Percentiles rank a stretch among this genome's conserved stretches.
These are phyloP conservation scores for Ogataea neopini DNA, from an alignment of 805 yeast genomes.

Conservation along the genomic window DNA sequence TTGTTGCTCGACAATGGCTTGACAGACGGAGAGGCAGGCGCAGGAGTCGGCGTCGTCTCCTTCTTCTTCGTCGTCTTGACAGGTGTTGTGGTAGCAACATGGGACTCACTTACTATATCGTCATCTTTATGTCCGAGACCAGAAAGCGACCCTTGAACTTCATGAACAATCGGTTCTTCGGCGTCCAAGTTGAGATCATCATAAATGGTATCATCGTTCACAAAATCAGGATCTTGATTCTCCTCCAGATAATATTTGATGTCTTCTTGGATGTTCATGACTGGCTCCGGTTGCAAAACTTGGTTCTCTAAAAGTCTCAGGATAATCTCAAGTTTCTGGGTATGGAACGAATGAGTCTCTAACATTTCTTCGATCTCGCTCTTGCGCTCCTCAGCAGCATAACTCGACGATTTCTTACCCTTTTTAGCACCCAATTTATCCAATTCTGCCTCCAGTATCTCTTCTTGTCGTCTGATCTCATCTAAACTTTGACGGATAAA, in stretches of 20 bases:
- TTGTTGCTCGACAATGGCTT: not conserved
- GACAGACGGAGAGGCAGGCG: conserved; percentile 14
- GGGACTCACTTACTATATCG: conserved; percentile 16
- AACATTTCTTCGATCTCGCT: conserved; percentile 61
- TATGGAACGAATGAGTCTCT: conserved; percentile 79
- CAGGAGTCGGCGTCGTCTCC: conserved; percentile 18
- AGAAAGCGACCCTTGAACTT: conserved; percentile 28
- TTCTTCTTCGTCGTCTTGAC: conserved; percentile 11
- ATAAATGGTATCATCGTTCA: conserved; percentile 91
- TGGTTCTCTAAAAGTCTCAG: conserved; percentile 77
- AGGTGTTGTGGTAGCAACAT: conserved; percentile 17
- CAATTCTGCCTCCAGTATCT: conserved; percentile 70
- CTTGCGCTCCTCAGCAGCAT: conserved; percentile 51
- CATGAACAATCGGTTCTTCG: conserved; percentile 39
- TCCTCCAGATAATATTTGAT: conserved; percentile 90
- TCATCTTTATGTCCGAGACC: conserved; percentile 17
- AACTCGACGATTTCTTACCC: conserved; percentile 43
- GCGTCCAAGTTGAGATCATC: conserved; percentile 75
- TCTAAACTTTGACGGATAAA: conserved; percentile 74
- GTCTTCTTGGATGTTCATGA: conserved; percentile 82
- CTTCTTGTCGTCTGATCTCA: conserved; percentile 78
- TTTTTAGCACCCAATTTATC: conserved; percentile 53
- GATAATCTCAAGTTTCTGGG: conserved; percentile 72
- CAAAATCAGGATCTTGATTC: conserved; percentile 90
- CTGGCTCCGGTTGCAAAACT: conserved; percentile 70